Evolutionary conservation across 2,329 filamentous ascomycete genomes (phyloP).

Genomic region (Knufia fluminis): DNA sequence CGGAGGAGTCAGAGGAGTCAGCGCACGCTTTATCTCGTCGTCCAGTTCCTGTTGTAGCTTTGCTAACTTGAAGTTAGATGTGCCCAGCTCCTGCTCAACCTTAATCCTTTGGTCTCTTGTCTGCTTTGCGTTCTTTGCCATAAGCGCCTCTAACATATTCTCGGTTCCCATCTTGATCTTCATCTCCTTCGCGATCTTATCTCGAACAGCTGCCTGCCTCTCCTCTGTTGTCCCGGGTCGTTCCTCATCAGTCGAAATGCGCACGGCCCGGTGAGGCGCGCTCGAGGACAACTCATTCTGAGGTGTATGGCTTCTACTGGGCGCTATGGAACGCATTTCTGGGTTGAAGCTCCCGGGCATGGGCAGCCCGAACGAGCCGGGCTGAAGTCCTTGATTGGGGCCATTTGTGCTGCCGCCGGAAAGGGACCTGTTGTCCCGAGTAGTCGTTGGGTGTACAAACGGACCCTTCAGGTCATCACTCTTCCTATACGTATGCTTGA

Average conservation of each 20-base stretch:
- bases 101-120: conserved; percentile 71
- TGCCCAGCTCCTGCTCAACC: conserved; percentile 81
- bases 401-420: conserved; percentile 54
- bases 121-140: conserved; percentile 92
- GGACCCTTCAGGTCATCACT: conserved; percentile 33
- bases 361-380: conserved; percentile 45
- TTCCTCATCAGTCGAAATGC: conserved; percentile 45
- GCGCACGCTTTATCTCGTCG: conserved; percentile 50
- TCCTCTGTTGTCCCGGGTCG: conserved; percentile 56
- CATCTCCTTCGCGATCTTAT: conserved; percentile 85
- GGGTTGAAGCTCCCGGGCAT: conserved; percentile 81
- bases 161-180: conserved; percentile 98
- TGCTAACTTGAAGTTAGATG: conserved; percentile 65
- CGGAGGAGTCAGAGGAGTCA: conserved; percentile 43
- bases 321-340: conserved; percentile 63
- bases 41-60: conserved; percentile 52
- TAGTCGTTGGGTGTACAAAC: conserved; percentile 17
- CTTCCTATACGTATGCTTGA: conserved; percentile 20
- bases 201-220: conserved; percentile 64
- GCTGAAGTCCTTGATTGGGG: conserved; percentile 56
- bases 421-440: conserved; percentile 47
- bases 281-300: conserved; percentile 39
- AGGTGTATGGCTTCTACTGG: conserved; percentile 53
- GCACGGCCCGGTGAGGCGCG: conserved; percentile 41
- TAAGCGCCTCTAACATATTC: conserved; percentile 91